Percentiles rank a stretch among this genome's conserved stretches.
These are phyloP conservation scores for Blastomyces silverae DNA, from an alignment of 2,329 filamentous ascomycete genomes.

Conservation along the genomic window DNA sequence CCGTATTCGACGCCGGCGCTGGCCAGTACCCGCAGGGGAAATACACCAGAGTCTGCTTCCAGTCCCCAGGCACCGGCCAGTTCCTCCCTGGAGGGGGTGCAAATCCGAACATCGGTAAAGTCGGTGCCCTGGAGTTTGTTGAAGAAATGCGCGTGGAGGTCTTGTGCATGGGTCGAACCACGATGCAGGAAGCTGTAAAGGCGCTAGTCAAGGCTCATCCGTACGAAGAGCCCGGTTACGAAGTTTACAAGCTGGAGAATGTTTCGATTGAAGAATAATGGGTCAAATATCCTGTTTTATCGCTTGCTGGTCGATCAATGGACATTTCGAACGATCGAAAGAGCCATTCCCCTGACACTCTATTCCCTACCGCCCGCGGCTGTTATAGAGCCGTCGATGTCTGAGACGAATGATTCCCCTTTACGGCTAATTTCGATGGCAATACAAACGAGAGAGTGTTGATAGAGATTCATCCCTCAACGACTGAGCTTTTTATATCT, in stretches of 20 bases:
- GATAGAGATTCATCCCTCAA: not conserved
- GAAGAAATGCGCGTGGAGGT: slow-evolving; percentile 42
- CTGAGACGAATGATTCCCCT: not conserved
- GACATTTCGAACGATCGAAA: not conserved
- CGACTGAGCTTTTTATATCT: not conserved
- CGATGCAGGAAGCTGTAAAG: slow-evolving; percentile 37
- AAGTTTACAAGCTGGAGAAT: slow-evolving; percentile 41
- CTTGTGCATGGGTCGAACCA: slow-evolving; percentile 36
- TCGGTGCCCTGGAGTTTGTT: slow-evolving; percentile 36
- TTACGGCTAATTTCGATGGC: not conserved
- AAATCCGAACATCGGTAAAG: slow-evolving; percentile 37
- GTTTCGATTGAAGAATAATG: slow-evolving; percentile 26
- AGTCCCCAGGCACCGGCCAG: slow-evolving; percentile 37
- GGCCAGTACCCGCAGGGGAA: slow-evolving; percentile 38
- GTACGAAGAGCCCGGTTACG: slow-evolving; percentile 43
- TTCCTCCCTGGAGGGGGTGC: slow-evolving; percentile 38
- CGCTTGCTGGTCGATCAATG: not conserved
- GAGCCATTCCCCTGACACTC: no score
- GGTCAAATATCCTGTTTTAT: not conserved
- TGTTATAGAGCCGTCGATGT: not conserved
- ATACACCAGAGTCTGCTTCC: slow-evolving; percentile 39
- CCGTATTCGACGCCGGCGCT: slow-evolving; percentile 39
- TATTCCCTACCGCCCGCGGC: not conserved
- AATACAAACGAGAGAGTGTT: not conserved
- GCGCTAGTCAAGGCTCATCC: slow-evolving; percentile 41